phyloP scores from a whole-genome alignment of 1,284 basidiomycete species.

The Hypsizygus ulmarius region DNA sequence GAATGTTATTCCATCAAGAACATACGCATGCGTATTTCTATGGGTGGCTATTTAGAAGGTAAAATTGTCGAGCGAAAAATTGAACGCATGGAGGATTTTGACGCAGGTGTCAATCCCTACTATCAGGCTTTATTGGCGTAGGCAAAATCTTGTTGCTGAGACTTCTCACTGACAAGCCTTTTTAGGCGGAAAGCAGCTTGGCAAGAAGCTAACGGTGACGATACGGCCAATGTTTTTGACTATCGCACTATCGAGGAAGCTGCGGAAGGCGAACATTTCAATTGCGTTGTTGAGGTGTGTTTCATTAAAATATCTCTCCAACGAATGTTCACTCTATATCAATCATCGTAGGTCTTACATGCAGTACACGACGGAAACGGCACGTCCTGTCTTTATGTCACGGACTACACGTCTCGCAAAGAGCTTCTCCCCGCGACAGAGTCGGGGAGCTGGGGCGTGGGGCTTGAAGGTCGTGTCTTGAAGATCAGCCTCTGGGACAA shows the following conservation, averaged over 20 bases:
- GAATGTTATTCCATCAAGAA: conserved; percentile 59
- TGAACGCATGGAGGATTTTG: conserved; percentile 38
- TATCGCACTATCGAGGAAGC: conserved; percentile 48
- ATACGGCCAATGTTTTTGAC: conserved; percentile 34
- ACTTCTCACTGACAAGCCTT: too few relatives aligned
- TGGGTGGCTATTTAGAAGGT: conserved; percentile 47
- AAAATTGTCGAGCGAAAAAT: conserved; percentile 51
- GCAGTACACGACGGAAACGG: conserved; percentile 32
- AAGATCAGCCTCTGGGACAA: conserved; percentile 49
- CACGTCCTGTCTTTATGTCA: conserved; percentile 49
- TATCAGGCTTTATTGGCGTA: conserved; percentile 54
- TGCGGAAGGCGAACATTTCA: conserved; percentile 42
- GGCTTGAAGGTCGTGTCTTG: conserved; percentile 49
- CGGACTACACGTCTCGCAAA: conserved; percentile 61
- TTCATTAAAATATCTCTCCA: background rate
- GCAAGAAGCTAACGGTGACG: conserved; percentile 30
- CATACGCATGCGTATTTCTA: conserved; percentile 41
- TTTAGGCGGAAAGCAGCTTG: conserved; percentile 56
- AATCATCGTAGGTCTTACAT: conserved; percentile 44
- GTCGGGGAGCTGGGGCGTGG: conserved; percentile 35
- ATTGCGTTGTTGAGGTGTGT: conserved; percentile 58
- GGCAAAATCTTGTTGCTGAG: conserved; percentile 21
- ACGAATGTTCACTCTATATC: conserved; percentile 6
- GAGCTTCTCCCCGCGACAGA: conserved; percentile 35
- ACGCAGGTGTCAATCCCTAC: conserved; percentile 34